phyloP scores from a whole-genome alignment of 1,284 basidiomycete genomes.

The Cryptococcus sp. region DNA sequence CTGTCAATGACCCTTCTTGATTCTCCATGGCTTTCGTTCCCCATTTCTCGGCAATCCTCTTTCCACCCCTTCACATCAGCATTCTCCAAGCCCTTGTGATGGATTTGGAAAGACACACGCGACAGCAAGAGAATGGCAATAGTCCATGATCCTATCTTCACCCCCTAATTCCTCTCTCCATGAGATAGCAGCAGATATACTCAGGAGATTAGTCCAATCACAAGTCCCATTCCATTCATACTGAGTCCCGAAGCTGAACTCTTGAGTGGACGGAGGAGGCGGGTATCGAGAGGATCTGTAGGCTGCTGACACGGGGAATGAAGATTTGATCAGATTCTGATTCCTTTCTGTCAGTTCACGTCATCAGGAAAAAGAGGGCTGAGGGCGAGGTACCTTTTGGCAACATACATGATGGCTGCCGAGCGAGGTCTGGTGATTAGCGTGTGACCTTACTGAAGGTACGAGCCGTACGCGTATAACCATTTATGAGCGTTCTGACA shows the following conservation, averaged over 20 bases:
- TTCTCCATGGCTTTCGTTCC: constrained; percentile 62
- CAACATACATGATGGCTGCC: constrained; percentile 70
- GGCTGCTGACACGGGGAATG: constrained; percentile 65
- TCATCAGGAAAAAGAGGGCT: neutral
- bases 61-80: constrained; percentile 55
- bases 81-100: neutral
- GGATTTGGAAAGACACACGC: constrained; percentile 34
- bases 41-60: constrained; percentile 59
- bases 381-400: constrained; percentile 56
- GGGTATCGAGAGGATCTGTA: constrained; percentile 54
- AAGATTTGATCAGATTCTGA: constrained; percentile 67
- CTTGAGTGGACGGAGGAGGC: constrained; percentile 18
- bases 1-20: constrained; percentile 61
- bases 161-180: constrained; percentile 80
- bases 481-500: constrained; percentile 57
- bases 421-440: constrained; percentile 57
- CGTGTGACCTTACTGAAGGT: neutral
- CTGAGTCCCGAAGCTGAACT: constrained; percentile 52
- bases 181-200: constrained; percentile 57
- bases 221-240: constrained; percentile 36
- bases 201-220: constrained; percentile 32
- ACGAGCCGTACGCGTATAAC: constrained; percentile 50
- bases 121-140: constrained; percentile 69
- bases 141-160: constrained; percentile 69
- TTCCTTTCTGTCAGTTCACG: constrained; percentile 50